phyloP scores from a whole-genome alignment of 2,329 filamentous ascomycete species.

The Aspergillus flavus region DNA sequence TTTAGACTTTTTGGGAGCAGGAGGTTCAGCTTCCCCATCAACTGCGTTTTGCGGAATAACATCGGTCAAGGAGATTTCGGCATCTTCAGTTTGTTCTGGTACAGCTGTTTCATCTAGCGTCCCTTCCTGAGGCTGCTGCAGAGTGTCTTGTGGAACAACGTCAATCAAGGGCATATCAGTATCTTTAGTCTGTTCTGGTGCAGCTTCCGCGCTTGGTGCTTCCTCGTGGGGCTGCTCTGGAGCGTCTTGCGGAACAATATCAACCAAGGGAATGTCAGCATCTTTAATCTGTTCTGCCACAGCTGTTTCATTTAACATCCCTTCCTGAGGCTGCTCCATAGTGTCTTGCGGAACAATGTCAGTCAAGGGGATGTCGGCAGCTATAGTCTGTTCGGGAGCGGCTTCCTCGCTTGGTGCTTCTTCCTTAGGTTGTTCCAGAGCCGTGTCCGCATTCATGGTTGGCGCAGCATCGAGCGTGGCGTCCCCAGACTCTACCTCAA shows the following conservation, averaged over 20 bases:
- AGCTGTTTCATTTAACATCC: background rate
- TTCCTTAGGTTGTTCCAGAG: background rate
- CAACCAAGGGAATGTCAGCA: background rate
- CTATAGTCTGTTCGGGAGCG: background rate
- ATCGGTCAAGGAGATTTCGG: background rate
- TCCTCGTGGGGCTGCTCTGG: background rate
- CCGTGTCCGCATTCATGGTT: background rate
- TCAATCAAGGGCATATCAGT: no score
- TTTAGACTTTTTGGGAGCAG: conserved; percentile 25
- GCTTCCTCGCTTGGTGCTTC: background rate
- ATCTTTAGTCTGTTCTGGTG: no score
- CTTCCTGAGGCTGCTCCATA: background rate
- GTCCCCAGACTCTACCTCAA: background rate
- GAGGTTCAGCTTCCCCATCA: conserved; percentile 12
- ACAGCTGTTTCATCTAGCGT: background rate
- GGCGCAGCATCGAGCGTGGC: background rate
- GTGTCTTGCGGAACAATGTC: background rate
- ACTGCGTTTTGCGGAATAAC: background rate
- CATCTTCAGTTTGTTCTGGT: background rate
- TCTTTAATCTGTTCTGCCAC: background rate
- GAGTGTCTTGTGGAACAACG: no score
- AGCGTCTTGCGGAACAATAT: background rate
- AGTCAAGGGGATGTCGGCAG: background rate
- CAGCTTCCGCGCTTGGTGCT: no score
- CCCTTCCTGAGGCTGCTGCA: no score